Evolutionary conservation across 2,329 filamentous ascomycete species (phyloP), one percentile per base, ranked within the genome.

Genomic region (Trichophyton verrucosum): DNA sequence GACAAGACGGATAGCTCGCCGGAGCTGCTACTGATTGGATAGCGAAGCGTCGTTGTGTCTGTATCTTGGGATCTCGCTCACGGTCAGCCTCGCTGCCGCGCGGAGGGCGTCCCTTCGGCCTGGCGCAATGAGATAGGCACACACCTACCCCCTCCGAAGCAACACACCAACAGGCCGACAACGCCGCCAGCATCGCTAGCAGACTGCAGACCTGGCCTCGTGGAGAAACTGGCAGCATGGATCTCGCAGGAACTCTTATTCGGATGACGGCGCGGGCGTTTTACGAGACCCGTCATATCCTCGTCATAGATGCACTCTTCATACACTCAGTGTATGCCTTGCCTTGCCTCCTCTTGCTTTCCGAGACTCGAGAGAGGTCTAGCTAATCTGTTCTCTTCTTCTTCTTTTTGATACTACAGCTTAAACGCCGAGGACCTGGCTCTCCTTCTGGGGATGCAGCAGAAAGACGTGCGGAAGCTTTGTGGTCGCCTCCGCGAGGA

Each of bases 391-490:
- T 13, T 38, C 33, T 38, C 8, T 38, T 13, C 33, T 3, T 3
- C 9, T 30, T 13, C 15, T n/a, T 57, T n/a, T 44, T 44, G 40
- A 15, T 36, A 30, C 58, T 42, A 61, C 69, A 85, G 83, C 60
- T 81, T 97, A 62, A 87, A 90, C 69, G 89, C 95, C 70, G 86
- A 91, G 70, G 94, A 99, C 70, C 80, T 99, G 64, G 88, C 89
- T 49, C 86, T 90, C 68, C 79, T 97, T 24, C 86, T 96, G 75
- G 86, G 86, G 64, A 91, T 95, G 76, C 92, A 96, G 71, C 86
- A 86, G 46, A 97, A 99, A 72, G 89, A 95, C 68, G 81, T 97
- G 49, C 90, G 94, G 71, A 95, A 92, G 73, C 82, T 95, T 33
- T 92, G 89, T 72, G 91, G 87, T 63, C 87, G 85, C 68, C 81